phyloP scores from a whole-genome alignment of 805 yeast genomes.

The Teunomyces gatunensis region DNA sequence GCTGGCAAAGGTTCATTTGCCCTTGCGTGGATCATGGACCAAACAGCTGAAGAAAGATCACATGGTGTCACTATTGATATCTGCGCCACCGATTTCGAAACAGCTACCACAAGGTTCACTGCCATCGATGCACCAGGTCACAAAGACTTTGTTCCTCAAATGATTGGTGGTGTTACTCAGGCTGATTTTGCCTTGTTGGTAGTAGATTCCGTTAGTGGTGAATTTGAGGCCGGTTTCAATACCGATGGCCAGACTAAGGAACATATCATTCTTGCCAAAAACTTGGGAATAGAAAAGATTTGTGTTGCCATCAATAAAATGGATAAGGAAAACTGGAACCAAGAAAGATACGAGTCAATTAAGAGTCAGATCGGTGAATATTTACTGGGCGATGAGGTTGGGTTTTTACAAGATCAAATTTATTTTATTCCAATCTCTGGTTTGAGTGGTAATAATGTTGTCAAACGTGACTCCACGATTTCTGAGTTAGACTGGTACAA shows the following conservation, averaged over 20 bases:
- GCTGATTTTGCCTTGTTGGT: constrained; percentile 75
- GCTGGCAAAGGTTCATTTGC: constrained; percentile 79
- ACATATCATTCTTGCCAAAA: constrained; percentile 66
- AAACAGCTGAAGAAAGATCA: constrained; percentile 68
- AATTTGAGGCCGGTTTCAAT: constrained; percentile 67
- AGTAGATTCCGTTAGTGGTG: constrained; percentile 62
- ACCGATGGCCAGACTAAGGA: constrained; percentile 77
- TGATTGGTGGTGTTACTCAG: constrained; percentile 80
- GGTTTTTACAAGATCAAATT: constrained; percentile 42
- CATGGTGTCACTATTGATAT: constrained; percentile 82
- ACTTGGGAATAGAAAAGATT: constrained; percentile 60
- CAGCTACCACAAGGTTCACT: constrained; percentile 52
- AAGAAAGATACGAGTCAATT: constrained; percentile 52
- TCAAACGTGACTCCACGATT: constrained; percentile 32
- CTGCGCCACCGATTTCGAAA: constrained; percentile 65
- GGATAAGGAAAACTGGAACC: constrained; percentile 60
- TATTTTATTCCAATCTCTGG: constrained; percentile 70
- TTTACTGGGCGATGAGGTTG: constrained; percentile 48
- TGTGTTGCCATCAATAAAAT: constrained; percentile 69
- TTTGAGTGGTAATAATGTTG: constrained; percentile 63
- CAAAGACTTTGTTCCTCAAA: constrained; percentile 77
- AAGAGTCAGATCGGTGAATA: constrained; percentile 47
- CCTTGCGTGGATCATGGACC: constrained; percentile 84
- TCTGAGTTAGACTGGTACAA: constrained; percentile 46
- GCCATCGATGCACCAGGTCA: constrained; percentile 88